A percentile compares a stretch with the other conserved stretches of the same genome.
These are phyloP conservation scores for Metschnikowia reukaufii DNA, from an alignment of 805 yeast genomes.

Conservation along the genomic window DNA sequence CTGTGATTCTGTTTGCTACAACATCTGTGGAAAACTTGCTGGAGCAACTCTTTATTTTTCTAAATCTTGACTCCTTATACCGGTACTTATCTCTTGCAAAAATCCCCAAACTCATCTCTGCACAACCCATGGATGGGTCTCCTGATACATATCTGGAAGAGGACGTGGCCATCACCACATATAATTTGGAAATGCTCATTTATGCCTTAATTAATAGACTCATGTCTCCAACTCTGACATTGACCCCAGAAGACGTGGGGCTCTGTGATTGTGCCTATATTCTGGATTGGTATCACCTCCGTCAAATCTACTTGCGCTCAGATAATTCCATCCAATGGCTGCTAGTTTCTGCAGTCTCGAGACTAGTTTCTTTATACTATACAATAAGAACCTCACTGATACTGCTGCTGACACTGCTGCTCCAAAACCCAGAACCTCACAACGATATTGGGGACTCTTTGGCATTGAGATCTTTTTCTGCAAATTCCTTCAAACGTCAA, in stretches of 20 bases:
- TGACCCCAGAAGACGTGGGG: constrained; percentile 19
- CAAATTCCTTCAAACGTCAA: constrained; percentile 25
- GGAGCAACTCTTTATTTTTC: constrained; percentile 39
- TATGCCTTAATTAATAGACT: constrained; percentile 23
- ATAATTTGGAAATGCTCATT: constrained; percentile 25
- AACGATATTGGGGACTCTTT: not conserved
- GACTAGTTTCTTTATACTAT: constrained; percentile 33
- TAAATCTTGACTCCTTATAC: constrained; percentile 41
- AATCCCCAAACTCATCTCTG: constrained; percentile 29
- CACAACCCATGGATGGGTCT: constrained; percentile 11
- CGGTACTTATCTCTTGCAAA: constrained; percentile 33
- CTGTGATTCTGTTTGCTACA: constrained; percentile 34
- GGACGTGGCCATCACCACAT: constrained; percentile 13
- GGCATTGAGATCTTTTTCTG: constrained; percentile 2
- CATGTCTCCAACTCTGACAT: constrained; percentile 12
- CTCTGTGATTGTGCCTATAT: not conserved
- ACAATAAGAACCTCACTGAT: constrained; percentile 18
- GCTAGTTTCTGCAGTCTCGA: constrained; percentile 32
- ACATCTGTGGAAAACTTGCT: constrained; percentile 44
- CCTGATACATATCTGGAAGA: constrained; percentile 1
- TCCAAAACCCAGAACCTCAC: not conserved
- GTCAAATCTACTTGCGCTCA: constrained; percentile 24
- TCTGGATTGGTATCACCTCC: constrained; percentile 28
- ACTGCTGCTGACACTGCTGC: constrained; percentile 4
- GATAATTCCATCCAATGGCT: constrained; percentile 41